A percentile compares a stretch with the other conserved stretches of the same genome.
These are phyloP conservation scores for Capsicum chinense DNA, from an alignment of 257 asterid species.

Conservation along the genomic window DNA sequence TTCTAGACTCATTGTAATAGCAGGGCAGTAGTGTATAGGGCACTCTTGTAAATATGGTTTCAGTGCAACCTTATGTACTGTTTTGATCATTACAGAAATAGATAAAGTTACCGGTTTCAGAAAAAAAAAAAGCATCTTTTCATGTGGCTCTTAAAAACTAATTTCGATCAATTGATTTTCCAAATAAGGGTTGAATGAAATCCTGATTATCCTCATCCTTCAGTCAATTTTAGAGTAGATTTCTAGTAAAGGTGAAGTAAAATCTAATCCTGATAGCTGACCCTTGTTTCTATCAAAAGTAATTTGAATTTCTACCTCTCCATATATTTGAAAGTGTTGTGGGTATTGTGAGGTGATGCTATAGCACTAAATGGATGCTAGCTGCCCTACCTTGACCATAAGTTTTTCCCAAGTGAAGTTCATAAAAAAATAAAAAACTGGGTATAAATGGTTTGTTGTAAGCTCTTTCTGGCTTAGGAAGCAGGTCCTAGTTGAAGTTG, in stretches of 20 bases:
- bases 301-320: neutral
- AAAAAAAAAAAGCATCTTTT: neutral
- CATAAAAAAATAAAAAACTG: neutral
- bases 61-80: no score
- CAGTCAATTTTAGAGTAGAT: conserved; percentile 16
- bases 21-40: no score
- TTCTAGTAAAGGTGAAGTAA: conserved; percentile 16
- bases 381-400: neutral
- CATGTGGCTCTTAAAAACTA: neutral
- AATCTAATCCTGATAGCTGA: neutral
- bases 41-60: no score
- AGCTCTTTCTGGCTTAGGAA: conserved; percentile 2
- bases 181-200: conserved; percentile 8
- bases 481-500: neutral
- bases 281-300: neutral
- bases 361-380: neutral
- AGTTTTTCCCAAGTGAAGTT: conserved; percentile 17
- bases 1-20: no score
- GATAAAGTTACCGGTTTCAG: no score
- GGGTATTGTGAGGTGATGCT: conserved; percentile 1
- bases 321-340: conserved; percentile 25
- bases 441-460: neutral
- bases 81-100: no score
- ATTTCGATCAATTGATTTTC: conserved; percentile 2
- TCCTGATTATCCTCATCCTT: conserved; percentile 17